Evolutionary conservation across 192 early-diverging fungal species (phyloP), one percentile per base, ranked within the genome.

Genomic region (Coemansia sp.): DNA sequence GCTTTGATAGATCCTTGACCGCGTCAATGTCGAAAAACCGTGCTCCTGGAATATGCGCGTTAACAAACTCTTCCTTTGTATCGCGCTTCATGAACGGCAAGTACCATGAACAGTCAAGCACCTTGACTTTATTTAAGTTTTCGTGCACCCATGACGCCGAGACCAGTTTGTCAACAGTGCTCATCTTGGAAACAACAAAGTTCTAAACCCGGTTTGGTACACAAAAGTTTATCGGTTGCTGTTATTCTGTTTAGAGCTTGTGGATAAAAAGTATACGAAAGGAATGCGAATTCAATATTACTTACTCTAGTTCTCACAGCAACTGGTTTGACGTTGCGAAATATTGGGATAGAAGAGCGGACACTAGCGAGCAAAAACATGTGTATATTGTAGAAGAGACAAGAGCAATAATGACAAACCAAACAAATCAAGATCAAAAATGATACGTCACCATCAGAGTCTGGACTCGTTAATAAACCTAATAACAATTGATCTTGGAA

Each of bases 91-190:
- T 43, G 37, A 85, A 86, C 9, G 92, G 92, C 79, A 96, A 88
- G 77, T 96, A 89, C 94, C 94, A 98, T 14, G 92, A 92, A 32
- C 90, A 91, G 77, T 98, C 96, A 1, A 98, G 68, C 2, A 92
- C 79, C n/a, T 89, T 86, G 56, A 94, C 87, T 1, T 67, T 65
- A 37, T 49, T 63, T 24, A 89, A 71, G 69, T 89, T 86, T 35
- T 75, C 75, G 43, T 63, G 73, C 15, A 91, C 76, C 88, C 87
- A 90, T 1, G 74, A 65, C 12, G 86, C 83, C 2, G 86, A 78
- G 3, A 88, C 86, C 15, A 83, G 65, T 17, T 17, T 17, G 17
- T 48, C 17, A 1, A 15, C 17, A 48, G 45, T 17, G 17, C 17
- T 17, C 45, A 48, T 48, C 45, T 48, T 48, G 45, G 45, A 15